Conservation (phyloP, 495 filamentous ascomycete genomes). For the Polyplosphaeria fusca region DNA sequence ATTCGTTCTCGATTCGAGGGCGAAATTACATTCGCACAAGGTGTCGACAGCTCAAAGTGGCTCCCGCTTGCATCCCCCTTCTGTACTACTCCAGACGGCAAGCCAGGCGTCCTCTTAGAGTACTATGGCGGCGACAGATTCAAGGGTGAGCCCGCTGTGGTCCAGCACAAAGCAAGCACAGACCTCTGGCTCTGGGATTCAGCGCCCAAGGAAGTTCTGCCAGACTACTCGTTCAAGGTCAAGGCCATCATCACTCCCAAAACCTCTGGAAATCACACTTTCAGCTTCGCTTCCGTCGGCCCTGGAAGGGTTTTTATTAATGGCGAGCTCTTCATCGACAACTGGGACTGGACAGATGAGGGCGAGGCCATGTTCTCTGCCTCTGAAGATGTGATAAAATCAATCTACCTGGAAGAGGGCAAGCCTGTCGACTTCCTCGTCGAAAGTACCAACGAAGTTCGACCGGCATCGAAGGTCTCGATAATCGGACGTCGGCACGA, state of each 20-base stretch:
- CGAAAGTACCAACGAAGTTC: constrained; percentile 52
- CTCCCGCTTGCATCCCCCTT: constrained; percentile 58
- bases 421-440: constrained; percentile 59
- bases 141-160: constrained; percentile 51
- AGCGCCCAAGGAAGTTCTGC: constrained; percentile 58
- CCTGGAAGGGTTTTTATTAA: constrained; percentile 34
- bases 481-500: constrained; percentile 53
- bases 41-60: constrained; percentile 65
- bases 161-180: constrained; percentile 56
- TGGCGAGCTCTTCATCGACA: constrained; percentile 61
- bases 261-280: constrained; percentile 31
- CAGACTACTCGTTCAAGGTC: constrained; percentile 59
- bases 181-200: constrained; percentile 70
- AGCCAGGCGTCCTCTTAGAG: constrained; percentile 59
- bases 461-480: constrained; percentile 60
- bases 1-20: constrained; percentile 51
- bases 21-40: constrained; percentile 51
- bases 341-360: constrained; percentile 65
- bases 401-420: constrained; percentile 55
- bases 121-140: constrained; percentile 64
- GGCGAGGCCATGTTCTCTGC: constrained; percentile 57
- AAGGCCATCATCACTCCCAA: constrained; percentile 52
- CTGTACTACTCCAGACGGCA: constrained; percentile 54
- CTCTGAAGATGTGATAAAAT: constrained; percentile 62
- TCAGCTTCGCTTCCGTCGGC: constrained; percentile 36